phyloP scores from a whole-genome alignment of 805 yeast genomes.

The Candida coleopterorum region DNA sequence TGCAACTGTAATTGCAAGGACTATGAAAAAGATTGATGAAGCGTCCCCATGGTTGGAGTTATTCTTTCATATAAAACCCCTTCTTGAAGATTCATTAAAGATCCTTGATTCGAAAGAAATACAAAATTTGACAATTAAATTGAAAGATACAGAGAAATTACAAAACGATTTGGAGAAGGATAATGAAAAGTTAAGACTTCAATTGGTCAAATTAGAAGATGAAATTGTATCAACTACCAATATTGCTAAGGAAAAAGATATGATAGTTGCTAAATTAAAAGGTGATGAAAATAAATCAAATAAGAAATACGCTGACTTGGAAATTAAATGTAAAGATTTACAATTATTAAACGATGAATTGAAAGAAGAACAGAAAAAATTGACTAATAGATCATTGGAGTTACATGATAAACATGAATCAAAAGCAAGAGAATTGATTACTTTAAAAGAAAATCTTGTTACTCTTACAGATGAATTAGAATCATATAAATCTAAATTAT shows the following conservation, averaged over 20 bases:
- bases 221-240: slow-evolving; percentile 24
- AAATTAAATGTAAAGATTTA: slow-evolving; percentile 21
- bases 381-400: slow-evolving; percentile 4
- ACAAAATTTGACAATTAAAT: slow-evolving; percentile 46
- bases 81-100: slow-evolving; percentile 60
- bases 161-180: slow-evolving; percentile 28
- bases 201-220: slow-evolving; percentile 27
- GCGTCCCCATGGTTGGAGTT: slow-evolving; percentile 79
- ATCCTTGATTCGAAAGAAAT: slow-evolving; percentile 54
- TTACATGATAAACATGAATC: slow-evolving; percentile 6
- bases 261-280: slow-evolving; percentile 39
- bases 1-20: slow-evolving; percentile 59
- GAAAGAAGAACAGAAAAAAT: slow-evolving; percentile 8
- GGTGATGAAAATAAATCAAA: slow-evolving; percentile 30
- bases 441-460: slow-evolving; percentile 7
- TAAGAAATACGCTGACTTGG: slow-evolving; percentile 15
- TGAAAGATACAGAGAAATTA: slow-evolving; percentile 31
- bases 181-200: slow-evolving; percentile 36
- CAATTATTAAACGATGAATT: slow-evolving; percentile 17
- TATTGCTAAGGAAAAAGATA: slow-evolving; percentile 43
- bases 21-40: slow-evolving; percentile 49
- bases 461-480: slow-evolving; percentile 9
- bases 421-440: slow-evolving; percentile 6
- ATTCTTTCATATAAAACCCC: slow-evolving; percentile 67
- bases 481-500: slow-evolving; percentile 11